Evolutionary conservation across 257 asterid genomes (phyloP), one percentile per base, ranked within the genome.

Genomic region (Gardenia jasminoides): DNA sequence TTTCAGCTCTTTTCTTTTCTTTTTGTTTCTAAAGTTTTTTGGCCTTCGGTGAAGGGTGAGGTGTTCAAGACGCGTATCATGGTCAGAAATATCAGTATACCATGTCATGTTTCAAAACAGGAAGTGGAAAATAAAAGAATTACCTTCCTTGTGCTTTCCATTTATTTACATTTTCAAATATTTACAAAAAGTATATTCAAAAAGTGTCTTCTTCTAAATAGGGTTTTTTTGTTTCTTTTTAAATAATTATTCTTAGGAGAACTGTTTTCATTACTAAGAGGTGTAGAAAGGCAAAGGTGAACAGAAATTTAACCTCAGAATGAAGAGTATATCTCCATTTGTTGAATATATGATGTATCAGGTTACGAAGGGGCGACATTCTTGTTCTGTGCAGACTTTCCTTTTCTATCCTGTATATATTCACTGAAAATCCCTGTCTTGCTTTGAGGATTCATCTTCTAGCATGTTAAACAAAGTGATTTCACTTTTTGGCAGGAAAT

Each of bases 401-500:
- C 48, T 22, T 13, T 66, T 28, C 61, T 56, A 7, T 33, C 39
- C 46, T 52, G 4, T 33, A 58, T 6, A 1, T 64, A 7, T 62
- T 36, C 10, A 39, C 24, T 61, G 9, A 67, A 67, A 11, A 65
- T 39, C 36, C 44, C 36, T 67, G 46, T 17, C 48, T 47, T 78
- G 0, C 33, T n/a, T 50, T 26, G 76, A 78, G 50, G 67, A 77
- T 54, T 54, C 56, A 16, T 28, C 61, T 24, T 33, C 59, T 52
- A 7, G 28, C 26, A 20, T 59, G 41, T 78, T 54, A 39, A 43
- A 76, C 33, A 19, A 41, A 19, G 44, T 65, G 72, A 47, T 58
- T 76, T 76, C 65, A 46, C 28, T 43, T 76, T 76, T 64, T 39
- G 47, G 81, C 85, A 87, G 93, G 64, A 87, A 89, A 82, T 81